Percentiles rank a stretch among this genome's conserved stretches.
phyloP scores from a whole-genome alignment of 139 green algal genomes.

The Yamagishiella unicocca region DNA sequence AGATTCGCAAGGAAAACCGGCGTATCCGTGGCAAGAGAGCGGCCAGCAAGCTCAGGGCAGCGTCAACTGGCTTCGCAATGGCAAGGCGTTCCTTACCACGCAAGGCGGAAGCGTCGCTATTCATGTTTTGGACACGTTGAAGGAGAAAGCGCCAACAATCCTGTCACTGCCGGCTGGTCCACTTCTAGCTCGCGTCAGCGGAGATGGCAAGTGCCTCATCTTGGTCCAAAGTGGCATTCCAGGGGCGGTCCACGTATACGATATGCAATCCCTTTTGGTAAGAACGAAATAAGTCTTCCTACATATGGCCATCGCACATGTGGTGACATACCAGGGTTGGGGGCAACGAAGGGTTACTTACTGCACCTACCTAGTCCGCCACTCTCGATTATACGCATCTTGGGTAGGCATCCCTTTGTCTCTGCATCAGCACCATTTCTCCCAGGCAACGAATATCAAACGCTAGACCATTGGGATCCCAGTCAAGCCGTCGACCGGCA shows the following conservation, averaged over 20 bases:
- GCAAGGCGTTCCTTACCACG: constrained; percentile 16
- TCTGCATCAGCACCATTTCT: too few relatives aligned
- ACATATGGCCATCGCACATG: too few relatives aligned
- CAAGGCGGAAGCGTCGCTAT: neutral
- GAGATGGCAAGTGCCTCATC: constrained; percentile 14
- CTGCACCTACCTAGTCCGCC: too few relatives aligned
- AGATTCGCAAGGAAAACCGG: neutral
- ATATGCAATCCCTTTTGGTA: constrained; percentile 13
- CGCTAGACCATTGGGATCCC: too few relatives aligned
- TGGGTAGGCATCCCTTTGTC: too few relatives aligned
- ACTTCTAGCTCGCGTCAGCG: constrained; percentile 2
- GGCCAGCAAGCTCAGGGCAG: neutral
- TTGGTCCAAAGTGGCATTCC: neutral
- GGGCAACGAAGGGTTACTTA: too few relatives aligned
- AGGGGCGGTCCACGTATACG: neutral
- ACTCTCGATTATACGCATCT: too few relatives aligned
- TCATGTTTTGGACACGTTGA: neutral
- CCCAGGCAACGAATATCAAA: too few relatives aligned
- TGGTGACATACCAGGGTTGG: neutral
- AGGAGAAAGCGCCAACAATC: constrained; percentile 2
- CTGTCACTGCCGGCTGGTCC: constrained; percentile 3
- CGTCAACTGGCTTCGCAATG: constrained; percentile 13
- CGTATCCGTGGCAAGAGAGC: neutral
- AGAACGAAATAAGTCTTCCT: too few relatives aligned
- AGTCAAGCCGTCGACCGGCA: too few relatives aligned